Evolutionary conservation across 2,329 filamentous ascomycete species (phyloP), one percentile per base, ranked within the genome.

Genomic region (Aspergillus sp.): DNA sequence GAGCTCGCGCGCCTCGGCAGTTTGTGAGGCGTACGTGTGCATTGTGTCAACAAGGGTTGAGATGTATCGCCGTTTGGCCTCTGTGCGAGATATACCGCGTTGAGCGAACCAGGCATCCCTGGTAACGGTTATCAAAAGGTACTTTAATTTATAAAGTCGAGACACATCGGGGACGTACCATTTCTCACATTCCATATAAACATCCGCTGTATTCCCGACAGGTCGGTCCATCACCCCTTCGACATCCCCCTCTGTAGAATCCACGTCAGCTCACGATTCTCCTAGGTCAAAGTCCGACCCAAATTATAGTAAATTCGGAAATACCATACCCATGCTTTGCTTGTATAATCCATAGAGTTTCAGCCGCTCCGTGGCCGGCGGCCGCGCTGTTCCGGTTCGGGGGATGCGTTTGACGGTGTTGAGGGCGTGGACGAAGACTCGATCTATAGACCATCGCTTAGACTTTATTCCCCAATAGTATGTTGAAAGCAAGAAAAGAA

Each of bases 401-500:
- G 90, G 90, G 67, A 99, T 96, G 78, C 96, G 96, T 78, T 97
- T 97, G 69, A 99, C 93, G 23, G 95, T 98, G 79, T 96, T 97
- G 76, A 99, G 89, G 64, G 95, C 95, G 85, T 99, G 93, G 75
- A 96, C 93, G 77, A 99, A 99, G 72, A 99, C 95, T 77, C 95
- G 90, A 80, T 99, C 95, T 98, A 62, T 6, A 37, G 5, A 44
- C 6, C 6, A 23, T 21, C 6, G 12, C 6, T 39, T 39, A 37
- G 2, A 24, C n/a, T 6, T 33, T 9, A n/a, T 37, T n/a, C 19
- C 19, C 3, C n/a, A 31, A 53, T 8, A 21, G 8, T 31, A 31
- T 31, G 9, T 11, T 11, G 27, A 43, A 43, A 53, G 17, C 19
- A 21, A 15, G 12, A 8, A 17, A 31, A 31, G 21, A 50, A 12